Conservation (phyloP, 1,139 yeast genomes). For the Zygotorulaspora mrakii region DNA sequence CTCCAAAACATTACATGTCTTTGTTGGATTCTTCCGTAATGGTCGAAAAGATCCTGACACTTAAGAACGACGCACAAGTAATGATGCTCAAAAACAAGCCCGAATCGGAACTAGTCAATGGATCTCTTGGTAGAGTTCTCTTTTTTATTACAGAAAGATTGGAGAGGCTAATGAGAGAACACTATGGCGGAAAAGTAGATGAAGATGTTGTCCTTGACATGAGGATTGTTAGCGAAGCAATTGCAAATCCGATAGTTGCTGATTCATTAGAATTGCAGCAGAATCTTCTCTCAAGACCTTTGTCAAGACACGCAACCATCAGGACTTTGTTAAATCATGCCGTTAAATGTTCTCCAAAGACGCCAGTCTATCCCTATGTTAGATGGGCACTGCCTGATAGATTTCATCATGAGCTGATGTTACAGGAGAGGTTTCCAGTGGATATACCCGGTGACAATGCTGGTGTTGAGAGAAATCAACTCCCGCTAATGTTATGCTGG, state of each 20-base stretch:
- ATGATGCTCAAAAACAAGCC: conserved; percentile 92
- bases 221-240: conserved; percentile 36
- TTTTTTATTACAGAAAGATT: conserved; percentile 36
- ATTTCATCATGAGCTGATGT: conserved; percentile 29
- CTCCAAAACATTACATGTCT: conserved; percentile 24
- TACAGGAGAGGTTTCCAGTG: conserved; percentile 32
- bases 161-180: conserved; percentile 23
- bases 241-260: conserved; percentile 25
- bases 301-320: conserved; percentile 27
- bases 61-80: conserved; percentile 87
- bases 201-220: conserved; percentile 33
- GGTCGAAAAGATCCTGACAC: conserved; percentile 58
- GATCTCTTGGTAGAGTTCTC: conserved; percentile 76
- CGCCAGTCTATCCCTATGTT: conserved; percentile 50
- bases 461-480: conserved; percentile 48
- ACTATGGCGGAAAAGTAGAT: conserved; percentile 23
- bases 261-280: conserved; percentile 28
- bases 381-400: conserved; percentile 42
- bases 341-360: conserved; percentile 27
- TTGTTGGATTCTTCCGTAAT: conserved; percentile 55
- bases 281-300: conserved; percentile 25
- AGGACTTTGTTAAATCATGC: conserved; percentile 40
- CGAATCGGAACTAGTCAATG: conserved; percentile 75
- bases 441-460: conserved; percentile 34
- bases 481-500: conserved; percentile 81